Percentiles rank a stretch among this genome's conserved stretches.
These are phyloP conservation scores for Fusarium metavorans DNA, from an alignment of 2,329 filamentous ascomycete species.

Conservation along the genomic window DNA sequence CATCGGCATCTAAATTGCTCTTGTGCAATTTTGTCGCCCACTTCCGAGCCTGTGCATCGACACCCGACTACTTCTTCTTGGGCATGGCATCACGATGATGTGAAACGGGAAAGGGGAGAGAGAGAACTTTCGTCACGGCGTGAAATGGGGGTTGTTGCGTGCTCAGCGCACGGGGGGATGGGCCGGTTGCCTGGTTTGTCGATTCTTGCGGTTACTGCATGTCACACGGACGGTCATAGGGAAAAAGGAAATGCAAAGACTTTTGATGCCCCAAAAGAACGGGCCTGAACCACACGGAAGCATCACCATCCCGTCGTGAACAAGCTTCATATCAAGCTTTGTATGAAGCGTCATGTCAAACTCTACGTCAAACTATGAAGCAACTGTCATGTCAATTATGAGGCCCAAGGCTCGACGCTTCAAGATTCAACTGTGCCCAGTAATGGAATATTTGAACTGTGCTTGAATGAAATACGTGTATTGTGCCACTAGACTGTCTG, in stretches of 20 bases:
- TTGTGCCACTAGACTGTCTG: background rate
- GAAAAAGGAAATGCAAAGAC: conserved; percentile 58
- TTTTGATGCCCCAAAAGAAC: conserved; percentile 48
- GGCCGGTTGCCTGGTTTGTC: conserved; percentile 52
- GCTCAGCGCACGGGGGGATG: conserved; percentile 45
- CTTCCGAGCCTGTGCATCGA: conserved; percentile 46
- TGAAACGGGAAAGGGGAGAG: conserved; percentile 38
- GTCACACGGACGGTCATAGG: conserved; percentile 60
- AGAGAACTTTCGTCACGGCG: conserved; percentile 37
- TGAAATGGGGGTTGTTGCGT: conserved; percentile 38
- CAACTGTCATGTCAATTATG: background rate
- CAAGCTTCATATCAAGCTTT: conserved; percentile 2
- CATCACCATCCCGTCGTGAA: conserved; percentile 17
- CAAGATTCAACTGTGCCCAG: background rate
- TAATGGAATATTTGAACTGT: background rate
- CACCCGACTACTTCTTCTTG: conserved; percentile 40
- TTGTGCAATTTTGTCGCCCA: conserved; percentile 42
- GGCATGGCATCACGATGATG: conserved; percentile 47
- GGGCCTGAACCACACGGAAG: conserved; percentile 37
- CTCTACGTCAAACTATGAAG: background rate
- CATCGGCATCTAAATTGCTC: conserved; percentile 88
- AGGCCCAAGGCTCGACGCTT: background rate
- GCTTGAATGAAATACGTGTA: background rate
- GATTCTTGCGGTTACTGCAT: conserved; percentile 58
- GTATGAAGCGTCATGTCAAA: background rate